Evolutionary conservation across 108 stramenopile genomes (phyloP).

Genomic region (Epipyxis sp.): DNA sequence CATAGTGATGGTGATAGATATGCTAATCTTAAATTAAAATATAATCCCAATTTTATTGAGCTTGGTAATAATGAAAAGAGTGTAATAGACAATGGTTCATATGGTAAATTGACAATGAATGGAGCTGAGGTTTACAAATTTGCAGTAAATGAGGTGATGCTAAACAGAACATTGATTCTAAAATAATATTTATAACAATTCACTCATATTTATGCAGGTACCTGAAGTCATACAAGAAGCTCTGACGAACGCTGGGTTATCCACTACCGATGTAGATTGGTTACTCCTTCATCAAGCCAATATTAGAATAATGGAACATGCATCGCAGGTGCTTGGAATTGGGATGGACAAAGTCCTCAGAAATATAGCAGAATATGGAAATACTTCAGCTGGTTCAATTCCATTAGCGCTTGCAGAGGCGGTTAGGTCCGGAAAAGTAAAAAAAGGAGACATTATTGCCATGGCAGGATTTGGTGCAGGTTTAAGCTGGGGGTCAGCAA

Average conservation of each 20-base stretch:
- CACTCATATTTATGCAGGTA: too few relatives aligned
- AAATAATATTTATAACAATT: too few relatives aligned
- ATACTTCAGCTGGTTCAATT: constrained; percentile 88
- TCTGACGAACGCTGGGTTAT: constrained; percentile 74
- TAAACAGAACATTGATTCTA: too few relatives aligned
- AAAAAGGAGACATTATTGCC: constrained; percentile 92
- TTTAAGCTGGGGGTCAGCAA: constrained; percentile 89
- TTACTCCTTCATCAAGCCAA: constrained; percentile 93
- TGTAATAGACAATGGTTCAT: constrained; percentile 65
- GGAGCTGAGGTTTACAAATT: constrained; percentile 92
- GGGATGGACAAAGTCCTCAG: constrained; percentile 86
- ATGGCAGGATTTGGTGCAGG: constrained; percentile 97
- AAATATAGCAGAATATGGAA: constrained; percentile 82
- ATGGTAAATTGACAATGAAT: constrained; percentile 77
- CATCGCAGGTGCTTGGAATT: constrained; percentile 80
- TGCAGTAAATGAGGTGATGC: constrained; percentile 88
- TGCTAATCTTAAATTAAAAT: constrained; percentile 73
- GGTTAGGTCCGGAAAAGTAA: constrained; percentile 75
- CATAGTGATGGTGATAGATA: constrained; percentile 84
- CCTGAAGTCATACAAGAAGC: constrained; percentile 82
- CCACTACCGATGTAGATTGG: constrained; percentile 82
- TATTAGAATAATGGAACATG: constrained; percentile 93
- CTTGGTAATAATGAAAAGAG: constrained; percentile 70
- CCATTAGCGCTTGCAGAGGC: constrained; percentile 90
- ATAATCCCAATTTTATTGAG: constrained; percentile 62